Conservation (phyloP, 2,329 filamentous ascomycete species). For the Colletotrichum camelliae region DNA sequence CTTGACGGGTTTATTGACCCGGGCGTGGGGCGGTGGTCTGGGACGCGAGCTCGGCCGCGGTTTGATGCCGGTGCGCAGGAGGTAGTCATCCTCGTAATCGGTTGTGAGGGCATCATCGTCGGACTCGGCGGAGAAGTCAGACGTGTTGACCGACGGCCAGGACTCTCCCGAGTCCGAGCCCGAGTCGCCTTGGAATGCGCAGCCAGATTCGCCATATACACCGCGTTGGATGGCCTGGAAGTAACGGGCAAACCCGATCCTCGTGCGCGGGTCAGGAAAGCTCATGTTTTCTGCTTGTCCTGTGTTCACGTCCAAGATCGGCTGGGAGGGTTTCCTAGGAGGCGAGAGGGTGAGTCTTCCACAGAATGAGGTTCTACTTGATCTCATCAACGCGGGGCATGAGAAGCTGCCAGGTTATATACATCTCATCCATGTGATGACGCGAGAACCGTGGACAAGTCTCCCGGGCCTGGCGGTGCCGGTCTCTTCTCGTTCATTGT, state of each 20-base stretch:
- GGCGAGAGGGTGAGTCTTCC: too few relatives aligned
- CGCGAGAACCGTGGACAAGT: neutral
- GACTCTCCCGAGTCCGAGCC: neutral
- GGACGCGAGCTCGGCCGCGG: neutral
- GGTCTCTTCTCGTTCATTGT: neutral
- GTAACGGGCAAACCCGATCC: too few relatives aligned
- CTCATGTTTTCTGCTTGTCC: neutral
- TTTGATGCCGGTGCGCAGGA: neutral
- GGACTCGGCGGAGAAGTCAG: neutral
- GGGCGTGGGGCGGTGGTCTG: neutral
- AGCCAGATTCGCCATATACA: neutral
- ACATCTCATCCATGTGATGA: neutral
- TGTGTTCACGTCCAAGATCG: neutral
- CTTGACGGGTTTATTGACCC: neutral
- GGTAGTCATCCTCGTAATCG: neutral
- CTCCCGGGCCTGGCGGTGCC: neutral
- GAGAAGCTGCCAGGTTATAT: neutral
- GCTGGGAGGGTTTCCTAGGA: too few relatives aligned
- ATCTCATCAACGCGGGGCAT: neutral
- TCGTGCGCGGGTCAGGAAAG: too few relatives aligned
- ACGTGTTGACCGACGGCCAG: neutral
- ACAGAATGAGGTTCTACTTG: neutral
- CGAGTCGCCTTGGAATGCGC: rapidly evolving
- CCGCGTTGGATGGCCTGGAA: too few relatives aligned
- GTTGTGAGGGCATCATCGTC: neutral